Conservation (phyloP, 495 filamentous ascomycete species). For the Neurospora tetrasperma region DNA sequence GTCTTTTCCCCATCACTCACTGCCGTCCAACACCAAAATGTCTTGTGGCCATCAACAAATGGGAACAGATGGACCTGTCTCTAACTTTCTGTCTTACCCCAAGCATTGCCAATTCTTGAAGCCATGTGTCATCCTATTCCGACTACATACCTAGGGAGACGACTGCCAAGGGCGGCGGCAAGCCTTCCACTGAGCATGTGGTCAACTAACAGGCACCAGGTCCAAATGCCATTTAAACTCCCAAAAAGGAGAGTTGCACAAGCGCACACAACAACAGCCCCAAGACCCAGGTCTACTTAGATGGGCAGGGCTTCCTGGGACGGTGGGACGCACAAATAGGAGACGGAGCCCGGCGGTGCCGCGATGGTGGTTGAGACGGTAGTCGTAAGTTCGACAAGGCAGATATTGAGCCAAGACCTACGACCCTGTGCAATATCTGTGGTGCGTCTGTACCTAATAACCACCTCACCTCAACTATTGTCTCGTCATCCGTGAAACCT, state of each 20-base stretch:
- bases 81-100: background rate
- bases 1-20: no score
- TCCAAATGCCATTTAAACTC: background rate
- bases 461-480: background rate
- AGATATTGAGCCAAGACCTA: background rate
- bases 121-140: background rate
- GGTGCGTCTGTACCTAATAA: background rate
- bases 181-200: background rate
- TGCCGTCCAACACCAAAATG: background rate
- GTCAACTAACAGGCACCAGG: background rate
- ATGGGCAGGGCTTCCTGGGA: background rate
- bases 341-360: background rate
- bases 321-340: background rate
- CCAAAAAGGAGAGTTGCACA: background rate
- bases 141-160: background rate
- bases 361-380: background rate
- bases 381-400: background rate
- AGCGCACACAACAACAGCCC: background rate
- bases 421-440: background rate
- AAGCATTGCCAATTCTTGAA: background rate
- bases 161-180: background rate
- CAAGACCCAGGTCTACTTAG: background rate
- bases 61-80: background rate
- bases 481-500: background rate
- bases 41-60: background rate